These are phyloP conservation scores for Discostella stelligeroides DNA, from an alignment of 108 stramenopile species.

Conservation along the genomic window DNA sequence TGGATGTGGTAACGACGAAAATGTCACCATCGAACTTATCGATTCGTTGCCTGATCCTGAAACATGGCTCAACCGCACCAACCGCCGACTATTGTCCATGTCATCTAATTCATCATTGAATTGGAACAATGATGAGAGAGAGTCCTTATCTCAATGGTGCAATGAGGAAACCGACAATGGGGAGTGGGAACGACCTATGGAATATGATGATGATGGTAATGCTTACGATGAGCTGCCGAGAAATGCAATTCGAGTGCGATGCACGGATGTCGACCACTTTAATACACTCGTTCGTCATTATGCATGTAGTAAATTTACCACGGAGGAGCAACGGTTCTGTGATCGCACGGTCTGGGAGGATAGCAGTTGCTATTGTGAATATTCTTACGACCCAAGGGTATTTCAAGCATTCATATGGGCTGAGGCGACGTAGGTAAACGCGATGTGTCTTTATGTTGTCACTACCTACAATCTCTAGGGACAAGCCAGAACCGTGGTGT, in stretches of 20 bases:
- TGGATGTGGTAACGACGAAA: neutral
- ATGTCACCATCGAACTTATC: conserved; percentile 48
- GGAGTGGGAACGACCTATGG: conserved; percentile 3
- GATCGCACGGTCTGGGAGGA: conserved; percentile 64
- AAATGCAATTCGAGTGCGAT: conserved; percentile 52
- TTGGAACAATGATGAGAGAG: conserved; percentile 12
- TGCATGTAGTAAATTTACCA: conserved; percentile 57
- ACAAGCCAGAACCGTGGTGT: too few species aligned
- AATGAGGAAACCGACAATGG: neutral
- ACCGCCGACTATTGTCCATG: neutral
- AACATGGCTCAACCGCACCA: conserved; percentile 20
- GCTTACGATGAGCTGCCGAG: conserved; percentile 1
- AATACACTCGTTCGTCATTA: conserved; percentile 54
- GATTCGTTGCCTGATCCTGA: conserved; percentile 49
- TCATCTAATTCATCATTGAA: conserved; percentile 2
- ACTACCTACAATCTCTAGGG: too few species aligned
- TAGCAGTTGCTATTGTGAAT: conserved; percentile 34
- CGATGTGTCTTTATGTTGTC: too few species aligned
- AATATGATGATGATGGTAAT: conserved; percentile 3
- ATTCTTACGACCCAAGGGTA: conserved; percentile 72
- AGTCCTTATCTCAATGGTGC: neutral
- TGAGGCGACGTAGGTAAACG: conserved; percentile 20
- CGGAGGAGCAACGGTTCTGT: conserved; percentile 53
- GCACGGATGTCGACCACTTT: conserved; percentile 47
- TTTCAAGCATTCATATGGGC: conserved; percentile 79